Percentiles rank a stretch among this genome's conserved stretches.
Evolutionary conservation across 306 rosid genomes (phyloP).

Genomic region (Acacia melanoxylon): DNA sequence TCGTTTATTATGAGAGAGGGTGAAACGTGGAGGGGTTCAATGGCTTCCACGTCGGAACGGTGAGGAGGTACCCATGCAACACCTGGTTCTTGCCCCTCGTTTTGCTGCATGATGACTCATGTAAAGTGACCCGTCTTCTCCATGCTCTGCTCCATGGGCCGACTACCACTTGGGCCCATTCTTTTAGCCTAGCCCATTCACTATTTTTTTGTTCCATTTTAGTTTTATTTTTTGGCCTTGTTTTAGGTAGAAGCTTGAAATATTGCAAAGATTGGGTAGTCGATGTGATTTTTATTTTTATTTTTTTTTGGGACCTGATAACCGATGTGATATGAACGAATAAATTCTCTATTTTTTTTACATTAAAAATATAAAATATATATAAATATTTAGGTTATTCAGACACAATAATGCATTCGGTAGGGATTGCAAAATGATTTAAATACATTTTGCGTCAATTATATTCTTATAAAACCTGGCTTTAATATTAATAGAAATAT

Average conservation of each 20-base stretch:
- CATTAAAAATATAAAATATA: not conserved
- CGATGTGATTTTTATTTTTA: too few relatives aligned
- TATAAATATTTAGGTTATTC: too few relatives aligned
- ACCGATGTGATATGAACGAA: not conserved
- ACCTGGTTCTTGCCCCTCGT: slow-evolving; percentile 9
- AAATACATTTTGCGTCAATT: not conserved
- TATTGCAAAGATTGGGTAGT: too few relatives aligned
- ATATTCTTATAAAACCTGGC: not conserved
- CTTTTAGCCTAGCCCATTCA: not conserved
- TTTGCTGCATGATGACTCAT: not conserved
- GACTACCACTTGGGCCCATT: not conserved
- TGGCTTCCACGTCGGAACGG: slow-evolving; percentile 34
- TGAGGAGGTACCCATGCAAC: slow-evolving; percentile 49
- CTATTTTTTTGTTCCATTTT: too few relatives aligned
- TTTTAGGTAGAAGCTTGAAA: too few relatives aligned
- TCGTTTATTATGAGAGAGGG: not conserved
- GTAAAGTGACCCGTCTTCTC: not conserved
- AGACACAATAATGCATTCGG: too few relatives aligned
- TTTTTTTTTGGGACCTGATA: too few relatives aligned
- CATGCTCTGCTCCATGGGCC: not conserved
- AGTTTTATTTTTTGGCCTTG: too few relatives aligned
- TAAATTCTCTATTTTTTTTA: too few relatives aligned
- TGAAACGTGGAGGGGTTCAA: slow-evolving; percentile 29
- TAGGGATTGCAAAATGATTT: not conserved
- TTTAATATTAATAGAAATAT: too few relatives aligned